Percentiles rank a stretch among this genome's conserved stretches.
phyloP scores from a whole-genome alignment of 2,329 filamentous ascomycete genomes.

The Ascochyta koolunga region DNA sequence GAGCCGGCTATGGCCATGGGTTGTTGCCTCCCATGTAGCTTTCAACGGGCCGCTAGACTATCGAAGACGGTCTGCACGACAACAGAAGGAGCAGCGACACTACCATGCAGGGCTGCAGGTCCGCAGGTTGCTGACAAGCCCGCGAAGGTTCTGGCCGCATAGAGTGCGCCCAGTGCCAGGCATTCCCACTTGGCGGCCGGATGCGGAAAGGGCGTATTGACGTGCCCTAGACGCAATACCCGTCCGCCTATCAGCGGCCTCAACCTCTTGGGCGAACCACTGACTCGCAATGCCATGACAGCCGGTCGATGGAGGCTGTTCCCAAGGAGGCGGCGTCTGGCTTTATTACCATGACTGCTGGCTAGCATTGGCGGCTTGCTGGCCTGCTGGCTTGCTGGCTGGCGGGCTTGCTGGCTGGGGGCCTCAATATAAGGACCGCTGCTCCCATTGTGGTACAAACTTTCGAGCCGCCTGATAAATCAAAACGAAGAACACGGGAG shows the following conservation, averaged over 20 bases:
- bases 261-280: conserved; percentile 7
- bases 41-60: conserved; percentile 19
- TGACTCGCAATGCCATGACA: conserved; percentile 25
- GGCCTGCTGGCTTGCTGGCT: too few relatives aligned
- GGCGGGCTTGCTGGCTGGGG: conserved; percentile 34
- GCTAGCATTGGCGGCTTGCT: conserved; percentile 32
- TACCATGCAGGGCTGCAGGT: conserved; percentile 20
- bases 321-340: conserved; percentile 29
- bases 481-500: conserved; percentile 20
- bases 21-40: conserved; percentile 14
- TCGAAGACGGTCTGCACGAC: conserved; percentile 14
- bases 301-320: conserved; percentile 26
- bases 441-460: conserved; percentile 27
- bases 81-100: conserved; percentile 13
- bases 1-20: conserved; percentile 5
- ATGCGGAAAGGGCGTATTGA: conserved; percentile 17
- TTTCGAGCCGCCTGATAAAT: conserved; percentile 19
- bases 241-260: conserved; percentile 24
- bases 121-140: conserved; percentile 8
- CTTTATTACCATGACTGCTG: conserved; percentile 33
- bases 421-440: conserved; percentile 37
- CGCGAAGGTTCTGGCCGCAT: conserved; percentile 12
- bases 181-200: conserved; percentile 4
- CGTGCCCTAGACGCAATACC: conserved; percentile 13
- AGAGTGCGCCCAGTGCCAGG: conserved; percentile 3